Percentiles rank a stretch among this genome's conserved stretches.
These are phyloP conservation scores for Pseudoneurospora amorphoporcata DNA, from an alignment of 495 filamentous ascomycete genomes.

Conservation along the genomic window DNA sequence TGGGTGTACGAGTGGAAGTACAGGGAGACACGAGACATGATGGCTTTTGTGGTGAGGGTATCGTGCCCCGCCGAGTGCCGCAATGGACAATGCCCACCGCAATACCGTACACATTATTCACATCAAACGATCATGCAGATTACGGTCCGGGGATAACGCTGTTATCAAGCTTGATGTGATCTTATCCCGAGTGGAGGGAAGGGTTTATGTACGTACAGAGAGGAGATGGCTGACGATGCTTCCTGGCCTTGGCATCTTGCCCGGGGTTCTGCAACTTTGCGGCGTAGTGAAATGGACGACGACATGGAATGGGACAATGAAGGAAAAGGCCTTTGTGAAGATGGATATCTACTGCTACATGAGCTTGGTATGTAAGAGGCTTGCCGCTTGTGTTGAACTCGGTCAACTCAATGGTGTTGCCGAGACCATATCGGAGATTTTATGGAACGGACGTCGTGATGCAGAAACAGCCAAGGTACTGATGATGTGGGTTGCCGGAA, in stretches of 20 bases:
- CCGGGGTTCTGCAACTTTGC: background rate
- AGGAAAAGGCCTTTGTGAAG: background rate
- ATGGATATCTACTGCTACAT: background rate
- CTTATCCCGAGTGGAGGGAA: background rate
- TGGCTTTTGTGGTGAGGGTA: background rate
- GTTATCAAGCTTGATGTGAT: background rate
- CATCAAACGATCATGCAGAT: background rate
- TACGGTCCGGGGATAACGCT: background rate
- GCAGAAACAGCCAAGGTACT: background rate
- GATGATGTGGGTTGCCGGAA: background rate
- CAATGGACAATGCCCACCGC: background rate
- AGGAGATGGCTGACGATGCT: background rate
- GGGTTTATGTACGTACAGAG: too few relatives aligned
- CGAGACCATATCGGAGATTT: background rate
- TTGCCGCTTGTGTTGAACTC: background rate
- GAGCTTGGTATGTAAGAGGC: background rate
- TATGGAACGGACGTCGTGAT: background rate
- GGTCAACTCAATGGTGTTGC: background rate
- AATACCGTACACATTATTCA: background rate
- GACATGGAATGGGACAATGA: background rate
- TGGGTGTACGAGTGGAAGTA: background rate
- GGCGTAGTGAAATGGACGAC: background rate
- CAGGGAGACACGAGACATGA: background rate
- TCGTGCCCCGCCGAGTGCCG: background rate
- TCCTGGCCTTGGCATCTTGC: background rate